Evolutionary conservation across 2,329 filamentous ascomycete species (phyloP), one percentile per base, ranked within the genome.

Genomic region (Stemphylium beticola): DNA sequence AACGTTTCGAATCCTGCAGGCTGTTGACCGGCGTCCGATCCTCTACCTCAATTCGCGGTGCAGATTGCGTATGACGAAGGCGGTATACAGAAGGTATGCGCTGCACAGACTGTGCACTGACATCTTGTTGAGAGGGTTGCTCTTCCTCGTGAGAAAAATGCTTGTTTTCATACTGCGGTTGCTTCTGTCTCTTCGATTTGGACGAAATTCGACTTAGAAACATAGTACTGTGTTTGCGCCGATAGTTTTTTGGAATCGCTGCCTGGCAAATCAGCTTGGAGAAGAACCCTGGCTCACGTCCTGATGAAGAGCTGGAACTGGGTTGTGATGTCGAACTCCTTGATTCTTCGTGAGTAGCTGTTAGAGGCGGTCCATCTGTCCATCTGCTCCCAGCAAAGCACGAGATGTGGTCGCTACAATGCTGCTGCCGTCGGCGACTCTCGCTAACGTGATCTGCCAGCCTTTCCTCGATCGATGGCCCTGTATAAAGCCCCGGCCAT

Each of bases 401-500:
- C 40, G 41, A 33, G 11, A 39, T 22, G n/a, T 41, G 15, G 14
- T 36, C 26, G 10, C 20, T 36, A 9, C 22, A 34, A 11, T 49
- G 41, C 20, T 55, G 42, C 33, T 17, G 18, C 11, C 47, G 14
- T 15, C 26, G 41, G 10, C 57, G 53, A 31, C 43, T 34, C 15
- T 38, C 10, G 18, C 53, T 62, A 15, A 58, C 47, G 17, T 42
- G 17, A 8, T 67, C 58, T 20, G 58, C 58, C 8, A 66, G 18
- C 18, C 38, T 38, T 15, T 66, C 60, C 45, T 71, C 65, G 2
- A 50, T 33, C 3, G 48, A 61, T 4, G 58, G 60, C 2, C 65
- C 65, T 0, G 26, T 37, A 41, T 62, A 65, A 11, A 67, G 51
- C 1, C 57, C 63, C 1, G 65, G 67, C 63, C 65, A 68, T 14